phyloP scores from a whole-genome alignment of 208 protist species.

The Borovskyia barvae region DNA sequence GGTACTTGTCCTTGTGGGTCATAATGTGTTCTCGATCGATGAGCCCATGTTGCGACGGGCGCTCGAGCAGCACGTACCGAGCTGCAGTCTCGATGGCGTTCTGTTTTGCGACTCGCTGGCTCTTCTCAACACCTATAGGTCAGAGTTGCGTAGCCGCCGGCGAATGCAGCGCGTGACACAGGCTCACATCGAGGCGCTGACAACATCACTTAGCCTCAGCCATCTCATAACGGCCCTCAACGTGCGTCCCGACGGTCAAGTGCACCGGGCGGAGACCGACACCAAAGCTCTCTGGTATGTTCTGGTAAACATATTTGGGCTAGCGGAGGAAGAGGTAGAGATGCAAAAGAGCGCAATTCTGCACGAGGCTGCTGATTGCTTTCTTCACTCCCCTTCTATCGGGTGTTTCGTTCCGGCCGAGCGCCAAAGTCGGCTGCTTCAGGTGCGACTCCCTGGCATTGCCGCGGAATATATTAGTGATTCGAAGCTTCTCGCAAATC shows the following conservation, averaged over 20 bases:
- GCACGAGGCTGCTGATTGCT: constrained; percentile 42
- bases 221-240: constrained; percentile 63
- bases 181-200: constrained; percentile 50
- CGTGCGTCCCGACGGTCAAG: constrained; percentile 52
- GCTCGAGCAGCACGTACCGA: constrained; percentile 35
- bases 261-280: constrained; percentile 87
- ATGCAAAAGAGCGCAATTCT: constrained; percentile 60
- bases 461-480: constrained; percentile 39
- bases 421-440: constrained; percentile 27
- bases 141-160: constrained; percentile 1
- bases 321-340: constrained; percentile 22
- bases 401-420: constrained; percentile 70
- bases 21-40: constrained; percentile 85
- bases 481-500: constrained; percentile 21
- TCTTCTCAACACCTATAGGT: constrained; percentile 31
- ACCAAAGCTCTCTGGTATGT: constrained; percentile 84
- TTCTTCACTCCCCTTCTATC: constrained; percentile 49
- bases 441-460: constrained; percentile 68
- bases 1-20: constrained; percentile 71
- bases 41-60: constrained; percentile 82
- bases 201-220: constrained; percentile 60
- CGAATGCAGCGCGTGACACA: constrained; percentile 23
- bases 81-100: constrained; percentile 46
- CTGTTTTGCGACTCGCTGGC: constrained; percentile 83
- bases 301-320: constrained; percentile 52